phyloP scores from a whole-genome alignment of 2,329 filamentous ascomycete species.

The Colletotrichum limetticola region DNA sequence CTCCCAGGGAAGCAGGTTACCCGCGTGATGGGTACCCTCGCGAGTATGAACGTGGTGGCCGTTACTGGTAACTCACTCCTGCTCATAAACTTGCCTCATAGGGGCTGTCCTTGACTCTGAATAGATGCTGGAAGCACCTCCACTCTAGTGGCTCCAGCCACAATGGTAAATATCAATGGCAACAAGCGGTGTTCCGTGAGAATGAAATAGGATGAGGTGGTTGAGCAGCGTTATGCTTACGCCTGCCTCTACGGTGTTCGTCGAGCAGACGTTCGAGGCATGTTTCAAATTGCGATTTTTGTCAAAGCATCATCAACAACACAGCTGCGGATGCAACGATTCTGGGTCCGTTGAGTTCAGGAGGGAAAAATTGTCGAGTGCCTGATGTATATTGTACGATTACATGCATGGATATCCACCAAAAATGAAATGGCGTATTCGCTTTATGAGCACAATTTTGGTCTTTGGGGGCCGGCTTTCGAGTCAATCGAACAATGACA shows the following conservation, averaged over 20 bases:
- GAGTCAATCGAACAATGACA: background rate
- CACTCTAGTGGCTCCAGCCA: background rate
- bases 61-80: constrained; percentile 58
- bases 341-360: background rate
- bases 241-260: too few species aligned
- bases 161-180: background rate
- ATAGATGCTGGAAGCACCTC: constrained; percentile 27
- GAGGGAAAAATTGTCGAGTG: background rate
- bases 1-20: constrained; percentile 62
- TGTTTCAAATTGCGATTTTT: background rate
- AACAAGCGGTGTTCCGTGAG: background rate
- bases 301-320: background rate
- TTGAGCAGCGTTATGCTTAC: background rate
- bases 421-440: constrained; percentile 2
- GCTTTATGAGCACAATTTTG: background rate
- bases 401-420: constrained; percentile 22
- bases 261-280: background rate
- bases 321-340: background rate
- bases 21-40: constrained; percentile 55
- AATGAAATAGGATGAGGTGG: background rate
- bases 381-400: constrained; percentile 28
- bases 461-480: background rate
- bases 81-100: constrained; percentile 25
- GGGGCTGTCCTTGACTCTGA: constrained; percentile 36
- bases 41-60: constrained; percentile 62